Evolutionary conservation across 805 yeast species (phyloP).

Genomic region (Zygosaccharomyces siamensis): DNA sequence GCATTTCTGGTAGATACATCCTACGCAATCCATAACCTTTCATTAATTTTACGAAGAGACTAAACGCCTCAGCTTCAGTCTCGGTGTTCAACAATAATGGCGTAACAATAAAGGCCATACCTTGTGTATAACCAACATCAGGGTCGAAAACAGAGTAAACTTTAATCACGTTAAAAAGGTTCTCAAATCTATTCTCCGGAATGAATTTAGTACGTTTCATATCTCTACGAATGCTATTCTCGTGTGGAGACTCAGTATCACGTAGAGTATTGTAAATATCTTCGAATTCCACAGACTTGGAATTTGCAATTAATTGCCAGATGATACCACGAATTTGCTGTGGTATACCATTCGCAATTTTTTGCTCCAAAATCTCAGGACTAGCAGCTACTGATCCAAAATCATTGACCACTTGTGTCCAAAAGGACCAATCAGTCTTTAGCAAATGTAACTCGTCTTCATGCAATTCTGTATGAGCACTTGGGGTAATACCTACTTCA

Average conservation of each 20-base stretch:
- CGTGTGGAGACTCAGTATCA: slow-evolving; percentile 59
- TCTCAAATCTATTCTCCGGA: slow-evolving; percentile 53
- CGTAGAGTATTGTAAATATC: slow-evolving; percentile 36
- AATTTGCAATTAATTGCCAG: slow-evolving; percentile 85
- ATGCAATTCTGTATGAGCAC: slow-evolving; percentile 34
- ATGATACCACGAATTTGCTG: slow-evolving; percentile 78
- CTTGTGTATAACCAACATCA: slow-evolving; percentile 97
- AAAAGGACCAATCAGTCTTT: slow-evolving; percentile 75
- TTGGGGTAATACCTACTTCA: slow-evolving; percentile 11
- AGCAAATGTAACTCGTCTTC: slow-evolving; percentile 35
- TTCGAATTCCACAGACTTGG: slow-evolving; percentile 54
- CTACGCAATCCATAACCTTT: slow-evolving; percentile 75
- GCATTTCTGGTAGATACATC: slow-evolving; percentile 84
- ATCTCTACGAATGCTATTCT: slow-evolving; percentile 74
- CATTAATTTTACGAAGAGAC: slow-evolving; percentile 77
- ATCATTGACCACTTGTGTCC: slow-evolving; percentile 79
- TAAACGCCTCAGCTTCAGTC: slow-evolving; percentile 75
- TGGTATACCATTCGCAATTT: slow-evolving; percentile 77
- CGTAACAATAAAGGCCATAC: slow-evolving; percentile 90
- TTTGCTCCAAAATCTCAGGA: slow-evolving; percentile 53
- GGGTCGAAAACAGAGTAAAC: slow-evolving; percentile 82
- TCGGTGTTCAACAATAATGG: slow-evolving; percentile 73
- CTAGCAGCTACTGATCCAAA: slow-evolving; percentile 61
- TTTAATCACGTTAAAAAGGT: slow-evolving; percentile 69
- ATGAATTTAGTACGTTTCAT: slow-evolving; percentile 81